phyloP scores from a whole-genome alignment of 768 basidiomycete species.

The Lactarius akahatsu region DNA sequence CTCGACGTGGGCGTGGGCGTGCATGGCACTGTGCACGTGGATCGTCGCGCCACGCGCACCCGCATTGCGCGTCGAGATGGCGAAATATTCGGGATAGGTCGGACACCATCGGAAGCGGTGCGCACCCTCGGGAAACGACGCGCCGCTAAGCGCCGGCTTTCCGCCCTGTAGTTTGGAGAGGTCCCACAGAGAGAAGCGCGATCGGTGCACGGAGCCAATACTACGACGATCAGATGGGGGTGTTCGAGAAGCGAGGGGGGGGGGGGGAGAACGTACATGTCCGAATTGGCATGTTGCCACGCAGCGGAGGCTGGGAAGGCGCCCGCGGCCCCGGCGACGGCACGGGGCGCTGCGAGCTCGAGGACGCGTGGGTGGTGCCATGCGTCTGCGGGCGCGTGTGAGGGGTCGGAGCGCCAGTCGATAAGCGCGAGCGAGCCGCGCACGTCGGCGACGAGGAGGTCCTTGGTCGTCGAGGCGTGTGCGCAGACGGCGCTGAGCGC shows the following conservation, averaged over 20 bases:
- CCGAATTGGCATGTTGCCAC: slow-evolving; percentile 67
- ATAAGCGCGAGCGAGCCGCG: slow-evolving; percentile 72
- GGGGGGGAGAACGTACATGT: slow-evolving; percentile 55
- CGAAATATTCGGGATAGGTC: slow-evolving; percentile 75
- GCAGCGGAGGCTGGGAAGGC: slow-evolving; percentile 59
- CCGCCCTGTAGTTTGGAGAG: slow-evolving; percentile 69
- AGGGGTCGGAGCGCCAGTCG: slow-evolving; percentile 81
- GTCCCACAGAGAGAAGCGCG: slow-evolving; percentile 77
- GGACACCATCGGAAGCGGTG: slow-evolving; percentile 79
- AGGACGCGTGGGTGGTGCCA: slow-evolving; percentile 64
- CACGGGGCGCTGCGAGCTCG: slow-evolving; percentile 71
- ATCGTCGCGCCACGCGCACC: slow-evolving; percentile 49
- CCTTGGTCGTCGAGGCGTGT: slow-evolving; percentile 73
- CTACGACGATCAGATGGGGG: slow-evolving; percentile 38
- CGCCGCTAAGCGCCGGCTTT: slow-evolving; percentile 61
- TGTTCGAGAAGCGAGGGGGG: not conserved
- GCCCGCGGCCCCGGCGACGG: slow-evolving; percentile 50
- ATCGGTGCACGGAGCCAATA: slow-evolving; percentile 71
- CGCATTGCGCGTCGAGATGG: slow-evolving; percentile 56
- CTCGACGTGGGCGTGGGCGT: slow-evolving; percentile 58
- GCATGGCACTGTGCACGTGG: slow-evolving; percentile 59
- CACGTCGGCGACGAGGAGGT: slow-evolving; percentile 74
- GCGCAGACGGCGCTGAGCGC: slow-evolving; percentile 67
- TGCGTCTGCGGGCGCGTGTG: slow-evolving; percentile 46
- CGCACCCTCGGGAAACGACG: slow-evolving; percentile 65